Evolutionary conservation across 2,329 filamentous ascomycete genomes (phyloP), one percentile per base, ranked within the genome.

Genomic region (Chaetomium olivaceum): DNA sequence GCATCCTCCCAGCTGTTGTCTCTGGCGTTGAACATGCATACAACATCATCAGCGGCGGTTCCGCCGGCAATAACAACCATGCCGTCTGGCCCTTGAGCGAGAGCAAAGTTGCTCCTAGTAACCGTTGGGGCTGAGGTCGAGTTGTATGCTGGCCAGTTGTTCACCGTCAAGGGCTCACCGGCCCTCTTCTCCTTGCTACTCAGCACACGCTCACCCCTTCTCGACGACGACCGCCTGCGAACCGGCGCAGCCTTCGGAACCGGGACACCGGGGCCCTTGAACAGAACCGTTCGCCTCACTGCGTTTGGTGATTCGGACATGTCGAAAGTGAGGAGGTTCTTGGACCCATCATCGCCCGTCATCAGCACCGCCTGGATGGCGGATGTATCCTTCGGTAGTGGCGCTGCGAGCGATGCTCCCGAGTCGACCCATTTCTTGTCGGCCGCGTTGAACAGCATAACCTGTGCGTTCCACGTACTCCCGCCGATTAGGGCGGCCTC

Each of bases 1-100:
- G 91, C 83, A 74, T 97, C 89, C 25, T 90, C 77, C 94, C 94
- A 98, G 55, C 82, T 80, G 75, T 97, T 97, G 55, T 86, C 78
- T 12, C 83, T 84, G 54, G 88, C 87, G 72, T 96, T 83, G 77
- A 97, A 98, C 66, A 97, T 86, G 69, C 85, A 87, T 5, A 98
- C 74, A 0, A 90, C 84, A 67, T 91, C 84, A 1, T 89, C 79
- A 6, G 80, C 77, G 70, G 80, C 77, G 71, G 85, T 87, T 29
- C 93, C 93, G 54, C 93, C 91, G n/a, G 89, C 87, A 67, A 96
- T 87, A 16, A 95, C 90, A 1, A 94, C 86, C 69, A 89, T 79
- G 3, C 90, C 91, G 68, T 85, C 78, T 1, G 83, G 73, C 67
- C 86, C 88, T 71, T 89, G 85, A 0, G 93, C 91, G 19, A 96